Evolutionary conservation across 768 basidiomycete species (phyloP).

Genomic region (Hypholoma fasciculare): DNA sequence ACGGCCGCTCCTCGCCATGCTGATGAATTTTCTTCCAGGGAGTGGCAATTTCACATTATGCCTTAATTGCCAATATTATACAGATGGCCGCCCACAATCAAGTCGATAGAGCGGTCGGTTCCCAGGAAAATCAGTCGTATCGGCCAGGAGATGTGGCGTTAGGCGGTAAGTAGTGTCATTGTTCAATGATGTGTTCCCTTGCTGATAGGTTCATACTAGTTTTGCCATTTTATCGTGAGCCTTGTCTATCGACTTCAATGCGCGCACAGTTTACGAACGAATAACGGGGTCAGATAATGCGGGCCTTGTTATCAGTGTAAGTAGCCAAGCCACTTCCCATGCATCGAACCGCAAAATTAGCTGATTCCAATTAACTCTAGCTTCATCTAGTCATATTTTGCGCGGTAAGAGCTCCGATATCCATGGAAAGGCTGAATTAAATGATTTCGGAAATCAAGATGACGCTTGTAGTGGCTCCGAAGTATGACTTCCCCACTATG

Average conservation of each 20-base stretch:
- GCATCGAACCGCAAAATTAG: slow-evolving; percentile 4
- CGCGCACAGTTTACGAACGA: neutral
- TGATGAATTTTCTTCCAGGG: slow-evolving; percentile 30
- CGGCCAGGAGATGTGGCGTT: slow-evolving; percentile 51
- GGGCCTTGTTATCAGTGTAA: slow-evolving; percentile 56
- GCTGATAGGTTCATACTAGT: slow-evolving; percentile 22
- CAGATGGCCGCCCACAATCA: slow-evolving; percentile 47
- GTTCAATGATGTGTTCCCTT: neutral
- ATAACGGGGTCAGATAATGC: slow-evolving; percentile 24
- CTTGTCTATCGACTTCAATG: slow-evolving; percentile 3
- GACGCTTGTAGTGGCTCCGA: slow-evolving; percentile 46
- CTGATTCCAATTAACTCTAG: slow-evolving; percentile 28
- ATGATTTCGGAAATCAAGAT: slow-evolving; percentile 34
- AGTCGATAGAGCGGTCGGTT: slow-evolving; percentile 20
- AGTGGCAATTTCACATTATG: slow-evolving; percentile 53
- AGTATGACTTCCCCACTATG: slow-evolving; percentile 44
- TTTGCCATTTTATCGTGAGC: slow-evolving; percentile 45
- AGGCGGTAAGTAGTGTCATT: slow-evolving; percentile 25
- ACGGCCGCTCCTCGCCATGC: neutral
- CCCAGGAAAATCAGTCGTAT: slow-evolving; percentile 32
- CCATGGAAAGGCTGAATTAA: neutral
- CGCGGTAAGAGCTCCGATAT: slow-evolving; percentile 34
- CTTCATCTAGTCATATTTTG: slow-evolving; percentile 57
- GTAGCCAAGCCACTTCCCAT: slow-evolving; percentile 12
- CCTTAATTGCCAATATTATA: slow-evolving; percentile 55